phyloP scores from a whole-genome alignment of 2,329 filamentous ascomycete species.

The Stromatinia cepivora region DNA sequence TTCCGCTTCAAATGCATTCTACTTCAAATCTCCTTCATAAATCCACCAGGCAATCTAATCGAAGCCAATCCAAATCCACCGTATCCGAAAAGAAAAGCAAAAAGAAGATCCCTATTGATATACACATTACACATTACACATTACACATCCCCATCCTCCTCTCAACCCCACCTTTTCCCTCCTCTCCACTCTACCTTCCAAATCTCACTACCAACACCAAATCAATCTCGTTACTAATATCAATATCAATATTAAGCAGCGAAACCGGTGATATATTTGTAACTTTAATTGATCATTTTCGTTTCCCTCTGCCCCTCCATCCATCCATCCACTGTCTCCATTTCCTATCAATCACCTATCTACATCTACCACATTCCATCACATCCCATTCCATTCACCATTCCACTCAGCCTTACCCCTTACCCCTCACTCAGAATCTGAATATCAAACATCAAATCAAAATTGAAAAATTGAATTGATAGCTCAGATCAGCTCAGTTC shows the following conservation, averaged over 20 bases:
- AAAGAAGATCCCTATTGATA: too few species aligned
- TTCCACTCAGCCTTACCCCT: not conserved
- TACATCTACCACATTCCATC: not conserved
- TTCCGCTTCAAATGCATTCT: too few species aligned
- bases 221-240: too few species aligned
- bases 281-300: not conserved
- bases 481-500: not conserved
- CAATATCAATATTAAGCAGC: not conserved
- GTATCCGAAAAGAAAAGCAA: not conserved
- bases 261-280: not conserved
- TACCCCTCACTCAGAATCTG: not conserved
- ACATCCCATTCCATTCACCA: not conserved
- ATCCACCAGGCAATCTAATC: not conserved
- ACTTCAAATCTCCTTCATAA: not conserved
- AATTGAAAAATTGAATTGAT: not conserved
- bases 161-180: not conserved
- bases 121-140: not conserved
- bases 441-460: not conserved
- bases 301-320: not conserved
- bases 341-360: not conserved
- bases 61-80: not conserved
- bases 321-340: not conserved
- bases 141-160: not conserved
- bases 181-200: not conserved
- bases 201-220: not conserved